Evolutionary conservation across 1,139 yeast species (phyloP).

Genomic region (Taphrina populina): DNA sequence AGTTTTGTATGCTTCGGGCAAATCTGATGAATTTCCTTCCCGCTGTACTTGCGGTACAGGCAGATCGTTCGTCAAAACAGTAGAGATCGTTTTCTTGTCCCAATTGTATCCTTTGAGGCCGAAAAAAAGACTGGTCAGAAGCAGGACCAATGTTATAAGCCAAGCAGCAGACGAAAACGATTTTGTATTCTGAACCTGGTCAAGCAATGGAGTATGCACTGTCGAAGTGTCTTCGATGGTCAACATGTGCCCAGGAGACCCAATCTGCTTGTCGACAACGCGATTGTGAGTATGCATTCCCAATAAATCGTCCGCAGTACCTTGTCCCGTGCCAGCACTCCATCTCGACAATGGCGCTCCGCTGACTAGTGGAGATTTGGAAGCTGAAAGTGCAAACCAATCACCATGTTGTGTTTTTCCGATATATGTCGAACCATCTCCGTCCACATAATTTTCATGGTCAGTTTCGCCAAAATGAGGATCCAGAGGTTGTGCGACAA

Average conservation of each 20-base stretch:
- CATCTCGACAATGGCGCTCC: slow-evolving; percentile 62
- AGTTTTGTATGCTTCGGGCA: neutral
- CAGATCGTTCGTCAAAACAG: too few species aligned
- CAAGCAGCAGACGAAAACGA: neutral
- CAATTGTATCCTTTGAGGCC: slow-evolving; percentile 1
- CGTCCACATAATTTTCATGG: slow-evolving; percentile 31
- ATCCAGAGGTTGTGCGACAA: slow-evolving; percentile 47
- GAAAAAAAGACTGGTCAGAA: neutral
- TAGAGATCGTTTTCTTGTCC: too few species aligned
- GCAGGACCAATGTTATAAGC: neutral
- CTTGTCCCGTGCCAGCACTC: slow-evolving; percentile 40
- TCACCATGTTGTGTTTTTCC: slow-evolving; percentile 65
- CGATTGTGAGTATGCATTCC: slow-evolving; percentile 31
- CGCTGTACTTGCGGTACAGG: too few species aligned
- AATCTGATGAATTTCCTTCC: too few species aligned
- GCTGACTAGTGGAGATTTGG: slow-evolving; percentile 72
- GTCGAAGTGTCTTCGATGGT: slow-evolving; percentile 21
- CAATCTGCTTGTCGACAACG: slow-evolving; percentile 10
- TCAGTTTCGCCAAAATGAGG: slow-evolving; percentile 27
- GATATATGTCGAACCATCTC: slow-evolving; percentile 53
- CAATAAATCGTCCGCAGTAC: slow-evolving; percentile 16
- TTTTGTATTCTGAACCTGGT: neutral
- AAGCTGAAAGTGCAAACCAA: slow-evolving; percentile 86
- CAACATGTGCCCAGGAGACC: slow-evolving; percentile 24
- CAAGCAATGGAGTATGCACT: slow-evolving; percentile 3